phyloP scores from a whole-genome alignment of 2,329 filamentous ascomycete genomes.

The Fusarium sarcochroum region DNA sequence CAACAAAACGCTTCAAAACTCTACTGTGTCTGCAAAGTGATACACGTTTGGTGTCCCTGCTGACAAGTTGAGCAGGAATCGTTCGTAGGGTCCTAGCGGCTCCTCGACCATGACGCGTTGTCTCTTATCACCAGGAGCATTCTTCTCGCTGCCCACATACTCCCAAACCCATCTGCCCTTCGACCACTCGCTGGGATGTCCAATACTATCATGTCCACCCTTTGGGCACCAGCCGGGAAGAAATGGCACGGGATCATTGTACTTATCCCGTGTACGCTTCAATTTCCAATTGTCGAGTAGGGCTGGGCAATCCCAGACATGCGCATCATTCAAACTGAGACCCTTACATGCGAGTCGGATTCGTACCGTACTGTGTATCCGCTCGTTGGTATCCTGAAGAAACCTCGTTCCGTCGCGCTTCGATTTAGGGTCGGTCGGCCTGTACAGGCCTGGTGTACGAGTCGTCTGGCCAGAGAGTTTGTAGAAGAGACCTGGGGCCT shows the following conservation, averaged over 20 bases:
- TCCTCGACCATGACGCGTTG: constrained; percentile 66
- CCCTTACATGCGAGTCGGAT: constrained; percentile 66
- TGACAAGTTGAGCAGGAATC: constrained; percentile 61
- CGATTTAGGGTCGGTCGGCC: constrained; percentile 58
- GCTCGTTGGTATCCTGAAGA: constrained; percentile 68
- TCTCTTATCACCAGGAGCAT: constrained; percentile 57
- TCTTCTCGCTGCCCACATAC: constrained; percentile 61
- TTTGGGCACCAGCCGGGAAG: constrained; percentile 53
- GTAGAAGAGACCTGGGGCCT: constrained; percentile 58
- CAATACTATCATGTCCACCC: constrained; percentile 41
- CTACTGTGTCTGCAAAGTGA: constrained; percentile 55
- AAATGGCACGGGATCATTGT: constrained; percentile 54
- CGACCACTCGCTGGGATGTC: constrained; percentile 44
- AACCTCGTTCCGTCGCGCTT: constrained; percentile 55
- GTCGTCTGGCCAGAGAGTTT: constrained; percentile 59
- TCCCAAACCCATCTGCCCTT: constrained; percentile 67
- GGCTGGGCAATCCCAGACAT: constrained; percentile 62
- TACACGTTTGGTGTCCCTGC: constrained; percentile 61
- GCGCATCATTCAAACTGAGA: constrained; percentile 63
- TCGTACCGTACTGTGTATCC: constrained; percentile 68
- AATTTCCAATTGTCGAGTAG: constrained; percentile 62
- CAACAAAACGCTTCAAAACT: background rate
- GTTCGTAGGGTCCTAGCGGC: constrained; percentile 66
- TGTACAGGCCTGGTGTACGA: constrained; percentile 65
- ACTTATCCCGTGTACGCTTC: constrained; percentile 52